Conservation (phyloP, 164 flowering plant species). For the Hamamelis virginiana region DNA sequence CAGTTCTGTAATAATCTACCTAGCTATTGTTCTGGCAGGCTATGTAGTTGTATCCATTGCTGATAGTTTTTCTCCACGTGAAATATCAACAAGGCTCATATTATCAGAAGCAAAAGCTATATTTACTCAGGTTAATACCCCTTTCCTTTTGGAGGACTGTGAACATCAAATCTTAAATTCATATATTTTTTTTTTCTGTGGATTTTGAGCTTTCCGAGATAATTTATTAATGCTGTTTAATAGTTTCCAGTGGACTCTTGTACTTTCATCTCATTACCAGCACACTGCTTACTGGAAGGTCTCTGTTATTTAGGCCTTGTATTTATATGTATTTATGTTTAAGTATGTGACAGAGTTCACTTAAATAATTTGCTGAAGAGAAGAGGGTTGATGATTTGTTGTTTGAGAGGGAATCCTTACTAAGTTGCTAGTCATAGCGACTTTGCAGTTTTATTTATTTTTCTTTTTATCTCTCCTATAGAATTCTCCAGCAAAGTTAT, state of each 20-base stretch:
- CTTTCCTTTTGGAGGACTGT: neutral
- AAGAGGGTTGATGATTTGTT: too few relatives aligned
- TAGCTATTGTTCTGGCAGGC: slow-evolving; percentile 87
- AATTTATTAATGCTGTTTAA: neutral
- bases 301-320: neutral
- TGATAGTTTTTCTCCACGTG: slow-evolving; percentile 86
- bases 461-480: too few relatives aligned
- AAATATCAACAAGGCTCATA: slow-evolving; percentile 75
- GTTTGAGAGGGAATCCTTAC: too few relatives aligned
- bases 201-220: neutral
- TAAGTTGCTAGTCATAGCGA: too few relatives aligned
- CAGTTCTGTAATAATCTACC: slow-evolving; percentile 73
- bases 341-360: neutral
- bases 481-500: too few relatives aligned
- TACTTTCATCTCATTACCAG: neutral
- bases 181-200: neutral
- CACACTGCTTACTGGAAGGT: neutral
- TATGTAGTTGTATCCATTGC: slow-evolving; percentile 94
- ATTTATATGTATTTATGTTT: neutral
- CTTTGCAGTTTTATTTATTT: too few relatives aligned
- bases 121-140: slow-evolving; percentile 77
- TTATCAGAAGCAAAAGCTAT: slow-evolving; percentile 82
- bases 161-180: slow-evolving; percentile 1
- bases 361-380: neutral
- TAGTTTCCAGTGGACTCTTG: neutral